phyloP scores from a whole-genome alignment of 768 basidiomycete species.

The Tulasnella sp. region DNA sequence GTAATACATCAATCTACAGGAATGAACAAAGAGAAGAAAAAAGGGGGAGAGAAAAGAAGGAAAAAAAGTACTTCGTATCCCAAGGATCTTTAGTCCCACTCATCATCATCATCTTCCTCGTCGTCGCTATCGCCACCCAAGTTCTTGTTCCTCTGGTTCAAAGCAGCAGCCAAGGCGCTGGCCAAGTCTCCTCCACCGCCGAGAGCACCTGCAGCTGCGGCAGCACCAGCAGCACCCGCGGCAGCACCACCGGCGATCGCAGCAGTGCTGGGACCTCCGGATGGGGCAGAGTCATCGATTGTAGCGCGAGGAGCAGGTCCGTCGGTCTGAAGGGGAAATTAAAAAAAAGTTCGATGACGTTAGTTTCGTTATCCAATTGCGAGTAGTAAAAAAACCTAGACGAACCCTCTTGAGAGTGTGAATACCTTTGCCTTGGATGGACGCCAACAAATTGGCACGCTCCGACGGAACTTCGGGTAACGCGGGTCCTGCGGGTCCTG shows the following conservation, averaged over 20 bases:
- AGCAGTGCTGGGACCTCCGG: neutral
- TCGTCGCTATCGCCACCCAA: constrained; percentile 67
- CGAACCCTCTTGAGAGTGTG: constrained; percentile 52
- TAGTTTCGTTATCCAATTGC: neutral
- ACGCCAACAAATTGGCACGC: constrained; percentile 59
- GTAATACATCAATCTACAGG: neutral
- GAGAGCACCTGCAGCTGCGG: constrained; percentile 25
- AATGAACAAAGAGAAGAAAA: neutral
- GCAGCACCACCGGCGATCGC: neutral
- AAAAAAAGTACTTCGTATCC: neutral
- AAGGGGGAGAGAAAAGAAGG: neutral
- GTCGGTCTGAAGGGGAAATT: neutral
- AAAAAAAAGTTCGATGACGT: neutral
- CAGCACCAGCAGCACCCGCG: constrained; percentile 19
- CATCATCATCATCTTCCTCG: constrained; percentile 67
- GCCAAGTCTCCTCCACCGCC: constrained; percentile 66
- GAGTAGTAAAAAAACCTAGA: neutral
- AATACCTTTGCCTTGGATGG: constrained; percentile 76
- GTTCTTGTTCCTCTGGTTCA: constrained; percentile 76
- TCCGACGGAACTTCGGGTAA: constrained; percentile 49
- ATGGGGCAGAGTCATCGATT: neutral
- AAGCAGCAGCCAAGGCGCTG: constrained; percentile 71
- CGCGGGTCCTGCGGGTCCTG: constrained; percentile 31
- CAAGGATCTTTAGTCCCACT: constrained; percentile 38
- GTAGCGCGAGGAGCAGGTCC: neutral